phyloP scores from a whole-genome alignment of 306 rosid genomes.

The Acacia crassicarpa region DNA sequence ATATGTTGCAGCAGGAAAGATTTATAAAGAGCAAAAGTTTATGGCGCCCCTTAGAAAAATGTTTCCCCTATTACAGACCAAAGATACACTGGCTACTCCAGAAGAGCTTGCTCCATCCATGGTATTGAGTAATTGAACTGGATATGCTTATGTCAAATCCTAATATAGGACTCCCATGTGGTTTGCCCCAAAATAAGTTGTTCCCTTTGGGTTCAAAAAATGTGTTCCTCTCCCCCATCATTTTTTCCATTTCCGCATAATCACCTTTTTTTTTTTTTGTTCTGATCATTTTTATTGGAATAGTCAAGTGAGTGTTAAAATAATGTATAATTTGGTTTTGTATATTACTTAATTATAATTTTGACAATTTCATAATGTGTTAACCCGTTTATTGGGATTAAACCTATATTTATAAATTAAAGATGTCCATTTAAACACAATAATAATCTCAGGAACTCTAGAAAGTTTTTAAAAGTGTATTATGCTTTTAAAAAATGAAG shows the following conservation, averaged over 20 bases:
- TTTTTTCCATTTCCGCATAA: not conserved
- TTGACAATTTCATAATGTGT: not conserved
- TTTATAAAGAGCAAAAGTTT: constrained; percentile 78
- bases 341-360: not conserved
- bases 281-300: not conserved
- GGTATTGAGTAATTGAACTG: constrained; percentile 50
- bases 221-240: not conserved
- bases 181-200: not conserved
- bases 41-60: constrained; percentile 95
- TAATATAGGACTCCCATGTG: not conserved
- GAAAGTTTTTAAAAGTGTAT: not conserved
- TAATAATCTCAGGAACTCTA: not conserved
- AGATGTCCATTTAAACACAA: not conserved
- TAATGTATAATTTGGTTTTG: not conserved
- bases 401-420: not conserved
- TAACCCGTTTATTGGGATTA: not conserved
- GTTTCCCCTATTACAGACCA: constrained; percentile 90
- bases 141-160: constrained; percentile 12
- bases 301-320: not conserved
- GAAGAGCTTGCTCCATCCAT: constrained; percentile 84
- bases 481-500: not conserved
- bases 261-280: not conserved
- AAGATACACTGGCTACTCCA: constrained; percentile 70
- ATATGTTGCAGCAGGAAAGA: constrained; percentile 89
- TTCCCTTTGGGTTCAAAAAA: not conserved